Percentiles rank a stretch among this genome's conserved stretches.
Evolutionary conservation across 176 grass and related monocot genomes (phyloP).

Genomic region (Carex scoparia): DNA sequence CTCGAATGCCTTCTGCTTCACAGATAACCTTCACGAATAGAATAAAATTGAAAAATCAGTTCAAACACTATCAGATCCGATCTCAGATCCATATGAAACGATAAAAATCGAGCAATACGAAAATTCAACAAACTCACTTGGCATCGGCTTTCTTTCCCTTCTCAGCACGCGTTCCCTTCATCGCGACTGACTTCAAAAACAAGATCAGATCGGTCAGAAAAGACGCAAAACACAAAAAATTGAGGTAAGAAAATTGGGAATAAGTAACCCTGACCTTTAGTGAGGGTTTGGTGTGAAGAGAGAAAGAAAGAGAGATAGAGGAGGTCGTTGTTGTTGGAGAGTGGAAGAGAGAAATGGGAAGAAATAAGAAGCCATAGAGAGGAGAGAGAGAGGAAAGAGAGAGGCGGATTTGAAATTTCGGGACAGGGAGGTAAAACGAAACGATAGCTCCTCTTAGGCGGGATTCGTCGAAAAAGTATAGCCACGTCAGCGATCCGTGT

Average conservation of each 20-base stretch:
- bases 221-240: background rate
- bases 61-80: background rate
- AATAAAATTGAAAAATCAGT: background rate
- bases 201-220: constrained; percentile 33
- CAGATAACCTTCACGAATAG: constrained; percentile 38
- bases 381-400: constrained; percentile 35
- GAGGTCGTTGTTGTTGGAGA: background rate
- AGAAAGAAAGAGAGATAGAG: background rate
- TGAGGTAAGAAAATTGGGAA: background rate
- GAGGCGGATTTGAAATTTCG: constrained; percentile 58
- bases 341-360: background rate
- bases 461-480: fast-evolving
- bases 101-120: background rate
- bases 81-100: background rate
- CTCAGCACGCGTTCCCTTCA: constrained; percentile 76
- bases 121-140: constrained; percentile 29
- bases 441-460: constrained; percentile 31
- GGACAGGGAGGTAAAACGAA: background rate
- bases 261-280: constrained; percentile 14
- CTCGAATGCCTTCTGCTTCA: constrained; percentile 60
- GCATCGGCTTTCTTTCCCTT: constrained; percentile 52
- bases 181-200: constrained; percentile 29
- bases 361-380: background rate
- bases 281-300: background rate
- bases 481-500: background rate